A percentile compares a stretch with the other conserved stretches of the same genome.
These are phyloP conservation scores for Parsonsia alboflavescens DNA, from an alignment of 257 asterid genomes.

Conservation along the genomic window DNA sequence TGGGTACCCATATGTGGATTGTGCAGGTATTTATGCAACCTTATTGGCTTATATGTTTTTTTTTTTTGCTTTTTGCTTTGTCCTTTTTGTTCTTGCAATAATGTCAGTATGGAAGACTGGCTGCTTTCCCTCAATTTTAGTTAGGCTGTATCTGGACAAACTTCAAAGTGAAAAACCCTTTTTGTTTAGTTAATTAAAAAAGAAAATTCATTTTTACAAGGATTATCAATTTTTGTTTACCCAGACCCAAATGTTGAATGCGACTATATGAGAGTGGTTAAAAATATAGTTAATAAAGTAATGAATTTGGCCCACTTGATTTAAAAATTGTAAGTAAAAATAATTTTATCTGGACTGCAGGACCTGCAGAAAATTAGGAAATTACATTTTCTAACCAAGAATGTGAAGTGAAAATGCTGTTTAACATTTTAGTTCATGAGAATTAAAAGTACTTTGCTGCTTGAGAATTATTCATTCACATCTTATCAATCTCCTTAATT, in stretches of 20 bases:
- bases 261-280: too few relatives aligned
- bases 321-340: too few relatives aligned
- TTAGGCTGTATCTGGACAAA: not conserved
- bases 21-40: not conserved
- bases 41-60: not conserved
- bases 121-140: not conserved
- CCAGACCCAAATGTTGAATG: not conserved
- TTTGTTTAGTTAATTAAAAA: not conserved
- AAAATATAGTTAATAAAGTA: too few relatives aligned
- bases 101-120: not conserved
- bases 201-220: not conserved
- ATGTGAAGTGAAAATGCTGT: too few relatives aligned
- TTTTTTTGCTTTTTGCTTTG: not conserved
- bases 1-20: too few relatives aligned
- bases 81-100: not conserved
- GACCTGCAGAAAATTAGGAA: too few relatives aligned
- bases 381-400: too few relatives aligned
- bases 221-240: not conserved
- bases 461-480: not conserved
- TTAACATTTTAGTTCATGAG: too few relatives aligned
- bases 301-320: too few relatives aligned
- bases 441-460: not conserved
- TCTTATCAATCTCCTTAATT: not conserved
- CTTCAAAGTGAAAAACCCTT: not conserved
- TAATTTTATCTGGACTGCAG: too few relatives aligned